Conservation (phyloP, 2,329 filamentous ascomycete genomes). For the Colletotrichum liaoningense region DNA sequence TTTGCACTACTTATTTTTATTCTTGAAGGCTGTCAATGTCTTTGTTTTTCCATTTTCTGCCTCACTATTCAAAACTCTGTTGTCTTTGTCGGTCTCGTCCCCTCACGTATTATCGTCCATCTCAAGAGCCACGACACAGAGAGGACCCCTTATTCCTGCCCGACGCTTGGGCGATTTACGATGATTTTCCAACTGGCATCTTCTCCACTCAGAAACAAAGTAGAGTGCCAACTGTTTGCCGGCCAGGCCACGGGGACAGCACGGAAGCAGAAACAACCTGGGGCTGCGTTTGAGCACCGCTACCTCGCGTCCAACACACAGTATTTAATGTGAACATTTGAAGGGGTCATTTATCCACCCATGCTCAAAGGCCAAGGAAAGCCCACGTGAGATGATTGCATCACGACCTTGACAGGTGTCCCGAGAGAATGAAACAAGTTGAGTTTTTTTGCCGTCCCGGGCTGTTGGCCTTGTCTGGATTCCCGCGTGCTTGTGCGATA, state of each 20-base stretch:
- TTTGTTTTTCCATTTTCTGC: background rate
- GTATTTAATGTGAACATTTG: no score
- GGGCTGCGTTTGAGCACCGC: constrained; percentile 11
- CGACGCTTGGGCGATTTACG: background rate
- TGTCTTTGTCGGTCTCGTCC: background rate
- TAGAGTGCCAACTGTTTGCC: background rate
- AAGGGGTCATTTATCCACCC: background rate
- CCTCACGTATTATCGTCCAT: background rate
- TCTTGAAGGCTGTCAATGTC: background rate
- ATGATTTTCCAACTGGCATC: constrained; percentile 6
- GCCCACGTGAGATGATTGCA: background rate
- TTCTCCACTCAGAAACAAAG: constrained; percentile 20
- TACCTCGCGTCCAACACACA: background rate
- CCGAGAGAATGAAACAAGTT: constrained; percentile 17
- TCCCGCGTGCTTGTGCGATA: constrained; percentile 8
- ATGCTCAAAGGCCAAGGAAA: background rate
- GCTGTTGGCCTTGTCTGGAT: background rate
- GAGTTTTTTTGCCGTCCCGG: background rate
- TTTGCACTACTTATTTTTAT: background rate
- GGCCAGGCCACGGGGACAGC: constrained; percentile 8
- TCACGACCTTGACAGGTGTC: constrained; percentile 24
- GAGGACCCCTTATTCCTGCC: constrained; percentile 12
- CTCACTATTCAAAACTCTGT: no score
- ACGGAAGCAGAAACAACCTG: constrained; percentile 21
- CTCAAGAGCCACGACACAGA: background rate